phyloP scores from a whole-genome alignment of 495 filamentous ascomycete species.

The Aspergillus campestris region DNA sequence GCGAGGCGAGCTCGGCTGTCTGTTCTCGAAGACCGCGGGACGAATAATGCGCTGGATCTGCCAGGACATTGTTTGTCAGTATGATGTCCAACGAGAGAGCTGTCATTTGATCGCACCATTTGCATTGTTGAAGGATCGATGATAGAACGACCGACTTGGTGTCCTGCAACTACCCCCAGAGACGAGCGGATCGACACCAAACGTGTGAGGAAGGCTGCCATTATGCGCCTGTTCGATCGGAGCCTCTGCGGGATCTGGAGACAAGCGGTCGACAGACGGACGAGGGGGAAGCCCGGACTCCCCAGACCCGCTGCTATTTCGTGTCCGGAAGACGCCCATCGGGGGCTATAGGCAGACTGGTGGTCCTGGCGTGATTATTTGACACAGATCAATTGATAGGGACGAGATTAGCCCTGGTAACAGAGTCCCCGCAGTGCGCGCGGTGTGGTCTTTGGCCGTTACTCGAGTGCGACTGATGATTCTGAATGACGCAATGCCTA shows the following conservation, averaged over 20 bases:
- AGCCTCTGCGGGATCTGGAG: conserved; percentile 13
- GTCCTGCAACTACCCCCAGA: conserved; percentile 48
- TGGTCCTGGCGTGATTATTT: no score
- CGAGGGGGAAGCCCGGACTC: conserved; percentile 21
- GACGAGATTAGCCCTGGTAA: no score
- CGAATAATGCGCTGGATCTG: conserved; percentile 64
- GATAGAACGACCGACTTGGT: conserved; percentile 70
- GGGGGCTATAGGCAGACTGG: not conserved
- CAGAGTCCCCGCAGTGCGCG: no score
- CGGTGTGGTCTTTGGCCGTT: no score
- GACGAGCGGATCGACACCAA: conserved; percentile 29
- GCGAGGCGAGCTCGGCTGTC: conserved; percentile 82
- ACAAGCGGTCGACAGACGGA: conserved; percentile 16
- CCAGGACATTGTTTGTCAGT: conserved; percentile 19
- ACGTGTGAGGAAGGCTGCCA: conserved; percentile 23
- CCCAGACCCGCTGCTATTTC: conserved; percentile 29
- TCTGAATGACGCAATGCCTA: conserved; percentile 13
- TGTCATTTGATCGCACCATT: conserved; percentile 36
- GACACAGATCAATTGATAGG: no score
- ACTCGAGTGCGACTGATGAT: conserved; percentile 1
- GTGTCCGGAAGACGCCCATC: conserved; percentile 32
- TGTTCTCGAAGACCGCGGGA: conserved; percentile 75
- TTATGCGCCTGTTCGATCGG: conserved; percentile 27
- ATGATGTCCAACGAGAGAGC: conserved; percentile 3
- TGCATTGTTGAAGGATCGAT: conserved; percentile 58